Evolutionary conservation across 2,329 filamentous ascomycete genomes (phyloP), one percentile per base, ranked within the genome.

Genomic region (Ascochyta koolunga): DNA sequence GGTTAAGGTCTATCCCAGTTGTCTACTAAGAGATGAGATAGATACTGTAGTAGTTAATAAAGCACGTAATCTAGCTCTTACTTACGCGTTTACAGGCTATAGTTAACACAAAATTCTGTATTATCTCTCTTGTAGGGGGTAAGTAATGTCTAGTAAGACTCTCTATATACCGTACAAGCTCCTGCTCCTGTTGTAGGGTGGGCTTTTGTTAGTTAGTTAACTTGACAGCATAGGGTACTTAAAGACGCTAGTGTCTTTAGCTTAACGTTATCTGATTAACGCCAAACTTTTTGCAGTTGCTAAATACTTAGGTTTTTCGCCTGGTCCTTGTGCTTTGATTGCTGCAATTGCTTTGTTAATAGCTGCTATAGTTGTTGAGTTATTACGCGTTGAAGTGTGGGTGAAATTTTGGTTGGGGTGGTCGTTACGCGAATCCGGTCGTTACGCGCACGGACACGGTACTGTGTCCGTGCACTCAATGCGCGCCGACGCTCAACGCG

Each of bases 131-230:
- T n/a, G n/a, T 61, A 55, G 54, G 62, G 43, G 53, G 59, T 18
- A 66, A 40, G 18, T 51, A 37, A 44, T 32, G 27, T 18, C 43
- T 37, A 21, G 33, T 50, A 36, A 65, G 51, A 21, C 32, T 32
- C 11, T 62, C 39, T 18, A 67, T 65, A 39, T 66, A 62, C 19
- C 45, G 18, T 42, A 62, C 31, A 59, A 67, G 62, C 50, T 55
- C 42, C 15, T n/a, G n/a, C 37, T 64, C 57, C 37, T 60, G 49
- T 24, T 53, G 44, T 41, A 25, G 18, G 40, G 27, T 45, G 32
- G 53, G 49, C 2, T 18, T 11, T 22, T 47, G 50, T 21, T 38
- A 24, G 15, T 57, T 41, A 16, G 10, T 4, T 2, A 6, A 16
- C 18, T 32, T 22, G 22, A 24, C 15, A 31, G 13, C 37, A 2